Conservation (phyloP, 129 eudicot species). For the Helichrysum umbraculigerum region DNA sequence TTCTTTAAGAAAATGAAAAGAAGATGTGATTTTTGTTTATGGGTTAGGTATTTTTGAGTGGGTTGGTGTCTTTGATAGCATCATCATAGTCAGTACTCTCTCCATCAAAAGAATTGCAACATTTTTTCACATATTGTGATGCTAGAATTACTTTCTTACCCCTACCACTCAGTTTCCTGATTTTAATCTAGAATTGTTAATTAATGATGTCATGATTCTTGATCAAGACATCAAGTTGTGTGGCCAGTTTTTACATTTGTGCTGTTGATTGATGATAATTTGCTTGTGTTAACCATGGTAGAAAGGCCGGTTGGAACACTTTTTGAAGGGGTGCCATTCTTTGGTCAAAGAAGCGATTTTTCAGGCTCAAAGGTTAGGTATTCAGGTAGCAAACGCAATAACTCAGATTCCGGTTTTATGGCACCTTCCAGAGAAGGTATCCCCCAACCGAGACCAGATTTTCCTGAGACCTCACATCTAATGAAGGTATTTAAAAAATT, state of each 20-base stretch:
- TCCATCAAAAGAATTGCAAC: conserved; percentile 1
- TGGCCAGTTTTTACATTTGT: conserved; percentile 16
- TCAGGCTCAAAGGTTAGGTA: conserved; percentile 57
- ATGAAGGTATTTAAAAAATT: conserved; percentile 53
- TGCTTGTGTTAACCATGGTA: conserved; percentile 48
- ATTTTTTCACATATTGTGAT: conserved; percentile 16
- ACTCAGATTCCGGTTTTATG: conserved; percentile 62
- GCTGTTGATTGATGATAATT: conserved; percentile 37
- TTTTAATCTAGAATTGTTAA: background rate
- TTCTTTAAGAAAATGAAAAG: background rate
- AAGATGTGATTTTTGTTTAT: conserved; percentile 2
- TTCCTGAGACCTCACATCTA: conserved; percentile 68
- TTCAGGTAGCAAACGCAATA: conserved; percentile 57
- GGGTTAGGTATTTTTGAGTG: conserved; percentile 37
- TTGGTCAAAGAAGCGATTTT: conserved; percentile 61
- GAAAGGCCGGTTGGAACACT: conserved; percentile 62
- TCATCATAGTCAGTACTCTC: conserved; percentile 31
- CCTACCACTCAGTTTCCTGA: background rate
- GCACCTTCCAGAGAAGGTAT: conserved; percentile 62
- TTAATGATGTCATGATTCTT: conserved; percentile 17
- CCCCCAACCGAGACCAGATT: conserved; percentile 57
- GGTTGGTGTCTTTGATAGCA: conserved; percentile 45
- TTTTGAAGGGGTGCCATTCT: conserved; percentile 79
- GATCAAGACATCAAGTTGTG: background rate
- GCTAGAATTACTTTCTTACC: conserved; percentile 17